Conservation (phyloP, 2,329 filamentous ascomycete species). For the Penicillium hesseltinei region DNA sequence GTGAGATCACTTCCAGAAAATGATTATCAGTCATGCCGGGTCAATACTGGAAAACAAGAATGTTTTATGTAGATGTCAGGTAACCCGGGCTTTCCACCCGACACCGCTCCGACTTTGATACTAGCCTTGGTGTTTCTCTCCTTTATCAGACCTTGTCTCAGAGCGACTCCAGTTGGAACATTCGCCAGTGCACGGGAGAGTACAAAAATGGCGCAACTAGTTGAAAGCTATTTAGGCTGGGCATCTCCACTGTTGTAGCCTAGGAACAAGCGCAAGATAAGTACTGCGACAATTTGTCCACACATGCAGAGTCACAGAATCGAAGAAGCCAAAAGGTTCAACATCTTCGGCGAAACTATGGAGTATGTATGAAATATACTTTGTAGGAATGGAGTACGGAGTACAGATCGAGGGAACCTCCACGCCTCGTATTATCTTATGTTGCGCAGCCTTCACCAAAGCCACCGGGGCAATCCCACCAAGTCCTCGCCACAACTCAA, state of each 20-base stretch:
- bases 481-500: background rate
- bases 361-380: background rate
- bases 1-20: too few relatives aligned
- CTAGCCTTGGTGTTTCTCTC: background rate
- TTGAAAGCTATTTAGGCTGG: background rate
- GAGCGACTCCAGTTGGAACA: background rate
- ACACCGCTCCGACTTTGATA: background rate
- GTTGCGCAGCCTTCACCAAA: background rate
- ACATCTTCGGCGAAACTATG: background rate
- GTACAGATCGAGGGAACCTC: background rate
- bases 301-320: background rate
- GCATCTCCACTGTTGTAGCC: background rate
- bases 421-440: background rate
- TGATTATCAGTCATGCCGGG: rapidly evolving
- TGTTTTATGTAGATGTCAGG: too few relatives aligned
- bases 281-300: background rate
- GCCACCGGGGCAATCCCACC: background rate
- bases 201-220: background rate
- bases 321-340: background rate
- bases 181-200: background rate
- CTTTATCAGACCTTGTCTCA: background rate
- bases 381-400: background rate
- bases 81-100: too few relatives aligned
- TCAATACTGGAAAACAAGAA: too few relatives aligned
- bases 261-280: background rate